phyloP scores from a whole-genome alignment of 179 eudicot species.

The Camellia oleifera region DNA sequence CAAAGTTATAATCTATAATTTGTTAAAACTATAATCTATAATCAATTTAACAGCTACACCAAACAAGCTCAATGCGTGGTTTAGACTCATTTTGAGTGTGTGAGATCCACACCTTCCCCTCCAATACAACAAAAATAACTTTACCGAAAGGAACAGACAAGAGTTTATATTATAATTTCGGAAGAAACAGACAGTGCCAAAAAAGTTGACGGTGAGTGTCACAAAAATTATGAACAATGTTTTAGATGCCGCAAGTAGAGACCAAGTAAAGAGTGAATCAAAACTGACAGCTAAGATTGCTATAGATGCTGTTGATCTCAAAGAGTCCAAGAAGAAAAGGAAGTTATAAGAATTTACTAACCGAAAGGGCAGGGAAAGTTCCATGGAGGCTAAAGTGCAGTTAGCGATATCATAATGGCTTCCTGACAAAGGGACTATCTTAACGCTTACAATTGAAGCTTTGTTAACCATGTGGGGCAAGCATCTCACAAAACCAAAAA shows the following conservation, averaged over 20 bases:
- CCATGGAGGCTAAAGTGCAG: neutral
- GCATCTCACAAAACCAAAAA: neutral
- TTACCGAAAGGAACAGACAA: no score
- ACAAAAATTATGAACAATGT: no score
- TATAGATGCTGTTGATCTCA: neutral
- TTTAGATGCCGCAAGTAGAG: neutral
- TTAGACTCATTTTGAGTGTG: no score
- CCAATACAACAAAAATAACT: no score
- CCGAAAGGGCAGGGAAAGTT: neutral
- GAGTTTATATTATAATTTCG: no score
- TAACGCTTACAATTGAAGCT: neutral
- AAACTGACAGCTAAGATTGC: neutral
- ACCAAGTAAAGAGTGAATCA: neutral
- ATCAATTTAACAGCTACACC: no score
- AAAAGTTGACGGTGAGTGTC: no score
- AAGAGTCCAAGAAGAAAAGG: neutral
- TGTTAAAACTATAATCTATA: no score
- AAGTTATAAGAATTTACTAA: neutral
- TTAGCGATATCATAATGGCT: neutral
- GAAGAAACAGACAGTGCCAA: no score
- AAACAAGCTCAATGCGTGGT: no score
- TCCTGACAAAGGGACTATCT: neutral
- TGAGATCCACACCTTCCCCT: no score
- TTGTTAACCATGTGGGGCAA: neutral
- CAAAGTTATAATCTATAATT: no score